Conservation (phyloP, 495 filamentous ascomycete genomes). For the Filosporella fistucella region DNA sequence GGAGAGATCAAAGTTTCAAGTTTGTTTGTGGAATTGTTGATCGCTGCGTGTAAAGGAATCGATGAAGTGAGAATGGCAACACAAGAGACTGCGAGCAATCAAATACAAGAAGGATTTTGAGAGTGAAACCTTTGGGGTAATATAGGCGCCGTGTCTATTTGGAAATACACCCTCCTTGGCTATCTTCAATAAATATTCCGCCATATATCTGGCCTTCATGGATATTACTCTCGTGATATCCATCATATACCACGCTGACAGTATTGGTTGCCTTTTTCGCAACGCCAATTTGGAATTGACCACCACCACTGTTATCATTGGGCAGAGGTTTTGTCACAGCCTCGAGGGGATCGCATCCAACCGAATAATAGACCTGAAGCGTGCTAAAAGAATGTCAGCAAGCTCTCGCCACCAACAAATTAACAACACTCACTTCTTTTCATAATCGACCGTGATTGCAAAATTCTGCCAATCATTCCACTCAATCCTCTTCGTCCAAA, state of each 20-base stretch:
- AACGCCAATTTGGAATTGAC: conserved; percentile 53
- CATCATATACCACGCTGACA: conserved; percentile 44
- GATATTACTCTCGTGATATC: conserved; percentile 44
- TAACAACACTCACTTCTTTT: conserved; percentile 37
- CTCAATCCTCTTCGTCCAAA: conserved; percentile 39
- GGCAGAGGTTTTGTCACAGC: conserved; percentile 38
- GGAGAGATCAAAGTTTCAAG: too few species aligned
- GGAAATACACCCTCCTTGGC: conserved; percentile 37
- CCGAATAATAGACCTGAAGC: conserved; percentile 50
- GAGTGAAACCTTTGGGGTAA: too few species aligned
- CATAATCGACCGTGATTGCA: conserved; percentile 47
- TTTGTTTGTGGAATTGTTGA: too few species aligned
- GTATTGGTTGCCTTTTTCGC: conserved; percentile 54
- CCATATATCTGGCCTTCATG: conserved; percentile 52
- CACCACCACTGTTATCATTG: conserved; percentile 49
- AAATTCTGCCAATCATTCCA: conserved; percentile 52
- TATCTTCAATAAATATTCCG: conserved; percentile 52
- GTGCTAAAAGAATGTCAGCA: conserved; percentile 31
- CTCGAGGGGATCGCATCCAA: conserved; percentile 38
- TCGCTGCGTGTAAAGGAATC: too few species aligned
- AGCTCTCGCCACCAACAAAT: background rate
- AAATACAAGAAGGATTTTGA: too few species aligned
- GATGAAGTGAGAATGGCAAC: too few species aligned
- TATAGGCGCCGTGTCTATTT: too few species aligned
- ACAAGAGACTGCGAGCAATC: too few species aligned